phyloP scores from a whole-genome alignment of 345 rosid genomes.

The Citrus hindsii region DNA sequence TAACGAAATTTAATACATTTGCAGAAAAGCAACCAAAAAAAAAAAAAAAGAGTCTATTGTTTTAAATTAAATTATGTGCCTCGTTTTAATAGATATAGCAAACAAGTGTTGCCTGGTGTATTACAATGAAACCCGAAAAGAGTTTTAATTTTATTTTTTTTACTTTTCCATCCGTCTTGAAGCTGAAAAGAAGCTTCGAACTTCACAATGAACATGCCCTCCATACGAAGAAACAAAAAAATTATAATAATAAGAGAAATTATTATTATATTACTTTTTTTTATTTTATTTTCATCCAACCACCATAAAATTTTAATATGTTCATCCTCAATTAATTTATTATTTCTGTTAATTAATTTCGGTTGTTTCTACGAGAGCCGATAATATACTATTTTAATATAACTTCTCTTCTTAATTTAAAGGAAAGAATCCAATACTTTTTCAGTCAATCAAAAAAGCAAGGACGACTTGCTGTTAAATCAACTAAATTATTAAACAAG shows the following conservation, averaged over 20 bases:
- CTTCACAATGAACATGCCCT: neutral
- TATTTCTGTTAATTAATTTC: neutral
- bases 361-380: neutral
- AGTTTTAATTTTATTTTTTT: neutral
- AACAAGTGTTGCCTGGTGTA: neutral
- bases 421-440: slow-evolving; percentile 1
- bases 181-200: neutral
- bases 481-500: neutral
- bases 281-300: no score
- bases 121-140: neutral
- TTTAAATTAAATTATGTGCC: neutral
- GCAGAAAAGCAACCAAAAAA: no score
- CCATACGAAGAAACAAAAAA: neutral
- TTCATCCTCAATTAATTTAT: neutral
- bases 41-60: no score
- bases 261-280: no score
- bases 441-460: neutral
- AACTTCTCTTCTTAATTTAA: neutral
- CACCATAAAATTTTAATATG: no score
- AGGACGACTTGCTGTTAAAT: neutral
- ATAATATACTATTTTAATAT: no score
- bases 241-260: neutral
- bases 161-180: neutral
- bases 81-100: neutral
- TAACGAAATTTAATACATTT: no score